Percentiles rank a stretch among this genome's conserved stretches.
These are phyloP conservation scores for Leptographium lundbergii DNA, from an alignment of 2,329 filamentous ascomycete genomes.

Conservation along the genomic window DNA sequence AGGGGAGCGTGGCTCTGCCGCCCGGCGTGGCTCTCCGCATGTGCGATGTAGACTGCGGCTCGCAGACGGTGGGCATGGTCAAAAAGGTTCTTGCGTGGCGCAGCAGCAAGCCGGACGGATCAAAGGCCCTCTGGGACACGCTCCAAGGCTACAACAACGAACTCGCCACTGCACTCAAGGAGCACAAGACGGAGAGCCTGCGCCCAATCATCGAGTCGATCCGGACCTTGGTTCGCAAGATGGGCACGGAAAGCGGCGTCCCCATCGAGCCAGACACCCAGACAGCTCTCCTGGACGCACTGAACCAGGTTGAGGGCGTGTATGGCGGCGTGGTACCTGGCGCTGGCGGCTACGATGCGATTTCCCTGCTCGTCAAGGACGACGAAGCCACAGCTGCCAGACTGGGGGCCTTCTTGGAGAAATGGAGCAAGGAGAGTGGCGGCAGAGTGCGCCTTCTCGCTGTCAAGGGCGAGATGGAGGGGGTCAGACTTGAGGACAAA, in stretches of 20 bases:
- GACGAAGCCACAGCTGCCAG: slow-evolving; percentile 47
- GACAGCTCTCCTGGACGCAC: slow-evolving; percentile 69
- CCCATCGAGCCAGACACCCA: slow-evolving; percentile 84
- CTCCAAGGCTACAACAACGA: slow-evolving; percentile 64
- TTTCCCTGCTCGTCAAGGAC: slow-evolving; percentile 68
- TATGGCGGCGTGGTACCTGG: slow-evolving; percentile 87
- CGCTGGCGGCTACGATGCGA: slow-evolving; percentile 85
- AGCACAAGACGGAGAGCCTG: slow-evolving; percentile 30
- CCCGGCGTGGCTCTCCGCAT: slow-evolving; percentile 67
- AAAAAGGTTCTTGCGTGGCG: slow-evolving; percentile 82
- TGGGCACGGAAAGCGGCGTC: slow-evolving; percentile 63
- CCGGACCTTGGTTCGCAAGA: slow-evolving; percentile 56
- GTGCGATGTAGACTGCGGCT: slow-evolving; percentile 93
- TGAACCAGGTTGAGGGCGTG: slow-evolving; percentile 66
- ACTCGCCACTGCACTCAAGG: slow-evolving; percentile 52
- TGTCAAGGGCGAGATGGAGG: slow-evolving; percentile 63
- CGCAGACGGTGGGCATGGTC: slow-evolving; percentile 89
- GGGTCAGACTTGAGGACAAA: slow-evolving; percentile 36
- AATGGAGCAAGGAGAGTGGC: slow-evolving; percentile 49
- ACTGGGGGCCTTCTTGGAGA: slow-evolving; percentile 48
- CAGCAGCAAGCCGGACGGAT: slow-evolving; percentile 46
- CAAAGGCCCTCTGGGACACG: slow-evolving; percentile 58
- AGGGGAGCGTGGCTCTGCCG: slow-evolving; percentile 60
- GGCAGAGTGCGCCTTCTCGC: slow-evolving; percentile 55
- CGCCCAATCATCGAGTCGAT: slow-evolving; percentile 33